These are phyloP conservation scores for Apiospora malaysiana DNA, from an alignment of 2,329 filamentous ascomycete species.

Conservation along the genomic window DNA sequence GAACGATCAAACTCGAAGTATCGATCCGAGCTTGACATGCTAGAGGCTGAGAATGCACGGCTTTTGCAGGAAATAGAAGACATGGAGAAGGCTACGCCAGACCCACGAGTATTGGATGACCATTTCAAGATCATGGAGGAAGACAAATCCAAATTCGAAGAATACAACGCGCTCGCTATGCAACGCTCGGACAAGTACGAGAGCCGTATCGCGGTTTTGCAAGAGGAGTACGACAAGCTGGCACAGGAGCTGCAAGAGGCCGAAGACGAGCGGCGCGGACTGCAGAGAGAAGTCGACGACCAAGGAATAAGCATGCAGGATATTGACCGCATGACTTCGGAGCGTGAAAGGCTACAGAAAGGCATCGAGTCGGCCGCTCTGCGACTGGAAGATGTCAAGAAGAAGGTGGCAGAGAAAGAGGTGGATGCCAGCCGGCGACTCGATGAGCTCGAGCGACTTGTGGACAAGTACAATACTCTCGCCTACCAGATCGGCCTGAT, in stretches of 20 bases:
- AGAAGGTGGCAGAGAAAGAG: conserved; percentile 83
- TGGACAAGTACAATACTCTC: conserved; percentile 91
- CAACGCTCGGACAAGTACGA: conserved; percentile 90
- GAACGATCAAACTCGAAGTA: conserved; percentile 85
- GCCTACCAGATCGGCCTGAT: conserved; percentile 95
- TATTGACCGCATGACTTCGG: conserved; percentile 98
- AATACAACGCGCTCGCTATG: conserved; percentile 86
- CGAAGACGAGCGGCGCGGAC: conserved; percentile 78
- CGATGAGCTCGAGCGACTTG: conserved; percentile 88
- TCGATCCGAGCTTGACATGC: conserved; percentile 78
- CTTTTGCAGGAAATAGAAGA: conserved; percentile 88
- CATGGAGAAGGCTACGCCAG: conserved; percentile 83
- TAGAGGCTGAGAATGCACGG: conserved; percentile 85
- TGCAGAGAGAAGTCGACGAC: conserved; percentile 88
- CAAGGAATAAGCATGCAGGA: conserved; percentile 97
- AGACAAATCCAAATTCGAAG: conserved; percentile 93
- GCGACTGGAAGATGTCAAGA: conserved; percentile 85
- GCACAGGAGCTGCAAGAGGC: conserved; percentile 76
- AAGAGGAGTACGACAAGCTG: conserved; percentile 84
- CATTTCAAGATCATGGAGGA: conserved; percentile 94
- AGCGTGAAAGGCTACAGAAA: conserved; percentile 91
- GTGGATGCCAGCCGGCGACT: conserved; percentile 83
- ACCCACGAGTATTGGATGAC: conserved; percentile 83
- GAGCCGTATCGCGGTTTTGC: conserved; percentile 77
- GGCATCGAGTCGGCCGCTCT: conserved; percentile 78